These are phyloP conservation scores for Teratosphaeriaceae sp. DNA, from an alignment of 2,329 filamentous ascomycete genomes.

Conservation along the genomic window DNA sequence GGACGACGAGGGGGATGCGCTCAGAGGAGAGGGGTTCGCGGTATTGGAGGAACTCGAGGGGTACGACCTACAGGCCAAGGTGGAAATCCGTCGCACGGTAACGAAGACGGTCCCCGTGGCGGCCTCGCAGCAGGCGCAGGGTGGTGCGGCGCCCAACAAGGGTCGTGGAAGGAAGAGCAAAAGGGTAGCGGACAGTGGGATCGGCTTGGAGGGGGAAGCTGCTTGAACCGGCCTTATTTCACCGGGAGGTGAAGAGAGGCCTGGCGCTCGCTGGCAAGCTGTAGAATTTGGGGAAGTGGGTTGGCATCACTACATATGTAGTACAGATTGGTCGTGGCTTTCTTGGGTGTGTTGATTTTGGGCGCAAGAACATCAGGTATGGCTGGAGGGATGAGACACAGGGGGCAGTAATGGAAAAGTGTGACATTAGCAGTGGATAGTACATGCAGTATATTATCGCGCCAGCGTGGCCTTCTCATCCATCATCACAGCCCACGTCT, in stretches of 20 bases:
- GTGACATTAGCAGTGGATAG: too few species aligned
- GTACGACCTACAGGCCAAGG: neutral
- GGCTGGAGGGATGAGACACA: too few species aligned
- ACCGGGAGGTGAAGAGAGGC: neutral
- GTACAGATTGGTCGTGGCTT: neutral
- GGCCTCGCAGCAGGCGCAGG: neutral
- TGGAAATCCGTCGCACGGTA: neutral
- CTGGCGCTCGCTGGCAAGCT: neutral
- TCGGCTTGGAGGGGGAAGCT: constrained; percentile 9
- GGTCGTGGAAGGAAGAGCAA: constrained; percentile 8
- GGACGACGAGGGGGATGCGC: constrained; percentile 16
- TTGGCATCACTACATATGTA: neutral
- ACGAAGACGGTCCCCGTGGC: constrained; percentile 10
- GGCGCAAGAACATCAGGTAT: too few species aligned
- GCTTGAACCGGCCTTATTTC: neutral
- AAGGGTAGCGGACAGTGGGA: constrained; percentile 12
- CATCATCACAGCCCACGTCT: too few species aligned
- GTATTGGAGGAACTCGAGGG: constrained; percentile 14
- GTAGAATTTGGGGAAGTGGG: neutral
- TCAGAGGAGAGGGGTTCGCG: constrained; percentile 9
- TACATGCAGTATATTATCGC: too few species aligned
- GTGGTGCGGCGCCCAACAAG: constrained; percentile 4
- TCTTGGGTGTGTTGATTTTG: too few species aligned
- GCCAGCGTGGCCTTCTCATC: too few species aligned
- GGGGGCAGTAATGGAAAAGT: too few species aligned